Base-by-base conservation (phyloP, 2,329 filamentous ascomycete genomes). In the Lasiodiplodia sp. region DNA sequence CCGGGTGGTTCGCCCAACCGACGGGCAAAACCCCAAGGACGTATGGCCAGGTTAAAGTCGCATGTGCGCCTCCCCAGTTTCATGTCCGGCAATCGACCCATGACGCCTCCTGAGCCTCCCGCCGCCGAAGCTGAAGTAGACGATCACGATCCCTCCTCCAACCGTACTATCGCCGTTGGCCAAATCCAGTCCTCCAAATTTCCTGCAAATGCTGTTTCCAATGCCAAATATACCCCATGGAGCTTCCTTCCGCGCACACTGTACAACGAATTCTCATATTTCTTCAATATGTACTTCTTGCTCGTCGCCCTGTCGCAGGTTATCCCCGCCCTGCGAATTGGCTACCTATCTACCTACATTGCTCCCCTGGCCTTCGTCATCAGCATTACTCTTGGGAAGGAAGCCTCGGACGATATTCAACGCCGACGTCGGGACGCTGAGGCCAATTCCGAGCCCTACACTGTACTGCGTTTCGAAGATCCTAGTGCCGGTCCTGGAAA, bases 261-360 rank as follows among this genome's bases (percentile, higher is more conserved):
- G 25, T 99, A 97, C 82, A 98, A 98, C 82, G 96, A 99, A 78
- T 99, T 99, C 79, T 97, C 95, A 69, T 99, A 98, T 84, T 99
- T 99, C 83, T 97, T 99, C 86, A 99, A 99, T 86, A 93, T 98
- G 85, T 99, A 99, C 79, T 99, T 99, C 79, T 85, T 99, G 68
- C 89, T 98, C 31, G 96, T 99, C 62, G 96, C 96, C 7, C 82
- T 98, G 62, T 98, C 95, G 47, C 96, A 99, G 81, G 90, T 93
- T 53, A 94, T 99, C 75, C 94, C 94, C 4, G 88, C 92, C 25
- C 83, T 99, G 67, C 89, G 94, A 67, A 97, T 99, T 72, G 96
- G 96, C 68, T 98, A 97, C 79, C 87, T 99, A 70, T 92, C 92
- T 37, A 98, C 96, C 1, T 99, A 99, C 75, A 90, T 98, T 78